Conservation (phyloP, 2,329 filamentous ascomycete genomes). For the Cryphonectria parasitica region DNA sequence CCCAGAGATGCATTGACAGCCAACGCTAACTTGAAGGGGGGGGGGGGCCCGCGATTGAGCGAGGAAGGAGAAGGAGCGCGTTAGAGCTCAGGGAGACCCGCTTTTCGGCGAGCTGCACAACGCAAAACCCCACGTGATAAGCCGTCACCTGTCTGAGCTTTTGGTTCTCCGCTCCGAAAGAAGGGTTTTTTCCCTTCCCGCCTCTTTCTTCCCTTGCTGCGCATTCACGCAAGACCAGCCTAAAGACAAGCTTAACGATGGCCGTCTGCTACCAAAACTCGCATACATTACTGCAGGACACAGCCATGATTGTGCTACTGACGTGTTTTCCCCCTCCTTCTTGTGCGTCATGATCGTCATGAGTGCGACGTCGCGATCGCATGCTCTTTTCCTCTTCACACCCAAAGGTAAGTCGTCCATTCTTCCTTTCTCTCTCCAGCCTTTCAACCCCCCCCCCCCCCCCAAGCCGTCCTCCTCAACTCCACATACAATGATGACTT, state of each 20-base stretch:
- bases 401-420: constrained; percentile 1
- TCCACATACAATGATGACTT: constrained; percentile 41
- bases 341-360: constrained; percentile 18
- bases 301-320: constrained; percentile 23
- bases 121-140: constrained; percentile 25
- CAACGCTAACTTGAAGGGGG: background rate
- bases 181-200: constrained; percentile 25
- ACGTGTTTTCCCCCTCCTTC: background rate
- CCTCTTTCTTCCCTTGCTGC: background rate
- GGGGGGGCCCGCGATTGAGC: too few species aligned
- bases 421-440: background rate
- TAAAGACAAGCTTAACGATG: background rate
- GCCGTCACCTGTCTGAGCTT: background rate
- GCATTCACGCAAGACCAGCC: background rate
- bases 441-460: background rate
- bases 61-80: background rate
- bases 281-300: constrained; percentile 23
- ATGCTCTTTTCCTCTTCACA: background rate
- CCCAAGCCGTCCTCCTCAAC: background rate
- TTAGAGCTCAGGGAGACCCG: constrained; percentile 5
- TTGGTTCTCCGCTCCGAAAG: background rate
- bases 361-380: background rate
- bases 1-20: background rate
- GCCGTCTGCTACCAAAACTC: background rate
- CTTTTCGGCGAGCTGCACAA: constrained; percentile 29